Evolutionary conservation across 495 filamentous ascomycete species (phyloP).

Genomic region (Parathielavia hyrcaniae): DNA sequence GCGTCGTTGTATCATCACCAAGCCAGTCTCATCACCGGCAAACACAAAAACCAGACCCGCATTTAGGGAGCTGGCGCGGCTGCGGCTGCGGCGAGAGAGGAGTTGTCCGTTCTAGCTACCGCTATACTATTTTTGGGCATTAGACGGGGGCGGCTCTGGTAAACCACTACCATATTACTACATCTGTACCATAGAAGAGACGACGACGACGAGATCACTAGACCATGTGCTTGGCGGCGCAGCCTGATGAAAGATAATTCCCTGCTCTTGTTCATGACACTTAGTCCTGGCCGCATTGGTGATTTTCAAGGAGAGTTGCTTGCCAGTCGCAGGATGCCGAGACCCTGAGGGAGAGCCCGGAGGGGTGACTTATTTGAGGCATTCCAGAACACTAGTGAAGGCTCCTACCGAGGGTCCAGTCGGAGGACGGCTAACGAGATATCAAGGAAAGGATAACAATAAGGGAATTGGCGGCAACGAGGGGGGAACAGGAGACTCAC

Average conservation of each 20-base stretch:
- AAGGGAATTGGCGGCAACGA: too few species aligned
- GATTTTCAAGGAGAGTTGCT: neutral
- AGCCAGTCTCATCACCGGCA: neutral
- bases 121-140: slow-evolving; percentile 15
- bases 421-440: too few species aligned
- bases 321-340: neutral
- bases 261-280: neutral
- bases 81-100: slow-evolving; percentile 2
- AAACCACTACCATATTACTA: slow-evolving; percentile 6
- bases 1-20: slow-evolving; percentile 16
- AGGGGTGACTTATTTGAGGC: too few species aligned
- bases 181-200: slow-evolving; percentile 19
- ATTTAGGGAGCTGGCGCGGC: neutral
- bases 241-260: slow-evolving; percentile 16
- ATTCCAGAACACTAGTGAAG: too few species aligned
- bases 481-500: too few species aligned
- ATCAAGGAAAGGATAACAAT: too few species aligned
- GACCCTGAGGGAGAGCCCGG: too few species aligned
- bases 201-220: slow-evolving; percentile 12
- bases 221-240: slow-evolving; percentile 17
- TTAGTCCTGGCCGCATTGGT: neutral
- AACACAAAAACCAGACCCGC: neutral
- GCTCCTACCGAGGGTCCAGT: too few species aligned
- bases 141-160: slow-evolving; percentile 24
- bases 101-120: slow-evolving; percentile 7